A percentile compares a stretch with the other conserved stretches of the same genome.
Evolutionary conservation across 345 rosid species (phyloP).

Genomic region (Brassica rapa): DNA sequence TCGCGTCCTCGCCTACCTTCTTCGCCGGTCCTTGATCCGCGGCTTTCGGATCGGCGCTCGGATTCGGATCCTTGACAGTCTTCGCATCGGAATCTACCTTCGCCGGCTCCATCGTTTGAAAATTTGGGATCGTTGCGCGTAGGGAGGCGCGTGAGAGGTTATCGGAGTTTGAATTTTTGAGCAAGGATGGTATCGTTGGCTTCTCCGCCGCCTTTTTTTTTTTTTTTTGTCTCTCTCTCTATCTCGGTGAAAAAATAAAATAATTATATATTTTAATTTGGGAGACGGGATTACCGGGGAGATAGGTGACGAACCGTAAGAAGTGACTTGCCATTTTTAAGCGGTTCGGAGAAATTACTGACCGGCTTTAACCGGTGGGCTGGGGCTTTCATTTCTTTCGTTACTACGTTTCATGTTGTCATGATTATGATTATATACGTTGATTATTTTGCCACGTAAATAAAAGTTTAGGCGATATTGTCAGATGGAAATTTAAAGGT

Average conservation of each 20-base stretch:
- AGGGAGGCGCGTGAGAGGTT: slow-evolving; percentile 32
- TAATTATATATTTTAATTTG: neutral
- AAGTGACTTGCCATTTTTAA: slow-evolving; percentile 2
- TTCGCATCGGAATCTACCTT: slow-evolving; percentile 53
- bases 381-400: neutral
- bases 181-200: slow-evolving; percentile 34
- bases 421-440: neutral
- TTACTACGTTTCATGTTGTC: neutral
- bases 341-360: slow-evolving; percentile 18
- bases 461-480: too few relatives aligned
- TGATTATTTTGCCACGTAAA: neutral
- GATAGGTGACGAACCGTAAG: slow-evolving; percentile 35
- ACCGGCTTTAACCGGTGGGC: slow-evolving; percentile 33
- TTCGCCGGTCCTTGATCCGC: slow-evolving; percentile 31
- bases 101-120: slow-evolving; percentile 47
- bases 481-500: too few relatives aligned
- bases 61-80: slow-evolving; percentile 42
- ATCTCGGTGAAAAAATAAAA: neutral
- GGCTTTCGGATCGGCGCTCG: slow-evolving; percentile 34
- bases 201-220: slow-evolving; percentile 5
- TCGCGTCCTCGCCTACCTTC: slow-evolving; percentile 41
- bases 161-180: slow-evolving; percentile 13
- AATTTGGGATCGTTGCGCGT: slow-evolving; percentile 8
- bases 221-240: neutral
- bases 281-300: slow-evolving; percentile 39